Evolutionary conservation across 2,329 filamentous ascomycete species (phyloP).

Genomic region (Botryotinia calthae): DNA sequence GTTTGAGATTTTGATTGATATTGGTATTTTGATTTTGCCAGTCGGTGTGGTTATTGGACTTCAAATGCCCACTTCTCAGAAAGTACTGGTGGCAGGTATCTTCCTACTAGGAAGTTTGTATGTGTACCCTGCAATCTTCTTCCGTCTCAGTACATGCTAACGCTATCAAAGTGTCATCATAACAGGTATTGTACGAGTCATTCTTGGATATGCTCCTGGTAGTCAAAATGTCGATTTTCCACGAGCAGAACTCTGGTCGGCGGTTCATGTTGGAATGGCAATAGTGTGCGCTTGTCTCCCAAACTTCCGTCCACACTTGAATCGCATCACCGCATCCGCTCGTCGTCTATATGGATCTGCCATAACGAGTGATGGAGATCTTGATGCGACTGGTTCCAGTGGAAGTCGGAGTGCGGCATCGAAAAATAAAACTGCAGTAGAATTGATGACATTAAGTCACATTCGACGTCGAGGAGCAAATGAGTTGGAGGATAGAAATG

Average conservation of each 20-base stretch:
- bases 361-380: not conserved
- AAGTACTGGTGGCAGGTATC: conserved; percentile 15
- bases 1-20: conserved; percentile 16
- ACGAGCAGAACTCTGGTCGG: conserved; percentile 23
- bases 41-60: conserved; percentile 8
- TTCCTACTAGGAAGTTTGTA: conserved; percentile 20
- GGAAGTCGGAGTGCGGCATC: conserved; percentile 5
- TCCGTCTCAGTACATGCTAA: not conserved
- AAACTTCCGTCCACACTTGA: conserved; percentile 21
- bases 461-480: not conserved
- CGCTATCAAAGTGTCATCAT: conserved; percentile 19
- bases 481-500: conserved; percentile 8
- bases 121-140: not conserved
- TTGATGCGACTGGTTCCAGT: not conserved
- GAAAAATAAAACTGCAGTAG: not conserved
- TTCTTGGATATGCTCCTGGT: conserved; percentile 21
- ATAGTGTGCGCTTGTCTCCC: conserved; percentile 25
- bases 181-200: conserved; percentile 21
- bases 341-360: conserved; percentile 16
- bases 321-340: conserved; percentile 10
- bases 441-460: conserved; percentile 2
- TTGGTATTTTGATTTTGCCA: conserved; percentile 14
- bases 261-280: conserved; percentile 24
- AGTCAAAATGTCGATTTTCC: conserved; percentile 23
- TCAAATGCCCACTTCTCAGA: conserved; percentile 13